phyloP scores from a whole-genome alignment of 768 basidiomycete species.

The Trametes cinnabarina region DNA sequence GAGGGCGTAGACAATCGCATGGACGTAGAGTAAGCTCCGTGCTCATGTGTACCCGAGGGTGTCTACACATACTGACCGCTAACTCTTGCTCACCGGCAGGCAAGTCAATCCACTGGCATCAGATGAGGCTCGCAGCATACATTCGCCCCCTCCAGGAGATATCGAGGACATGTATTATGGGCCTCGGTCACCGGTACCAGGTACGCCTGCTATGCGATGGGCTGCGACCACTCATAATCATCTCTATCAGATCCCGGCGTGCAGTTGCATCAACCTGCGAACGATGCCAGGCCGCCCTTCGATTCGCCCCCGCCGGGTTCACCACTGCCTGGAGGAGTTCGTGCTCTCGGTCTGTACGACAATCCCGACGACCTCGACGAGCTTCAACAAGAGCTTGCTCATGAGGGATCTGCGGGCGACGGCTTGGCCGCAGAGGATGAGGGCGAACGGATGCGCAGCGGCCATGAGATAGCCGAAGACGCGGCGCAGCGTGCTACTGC shows the following conservation, averaged over 20 bases:
- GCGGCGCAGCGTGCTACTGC: background rate
- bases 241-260: background rate
- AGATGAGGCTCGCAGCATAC: background rate
- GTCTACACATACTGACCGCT: too few species aligned
- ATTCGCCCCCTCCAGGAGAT: background rate
- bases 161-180: background rate
- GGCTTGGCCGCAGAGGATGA: too few species aligned
- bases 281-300: background rate
- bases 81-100: background rate
- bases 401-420: too few species aligned
- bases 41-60: too few species aligned
- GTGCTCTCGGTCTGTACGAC: background rate
- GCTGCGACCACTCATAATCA: background rate
- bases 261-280: background rate
- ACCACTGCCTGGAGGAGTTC: background rate
- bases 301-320: background rate
- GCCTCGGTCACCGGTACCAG: background rate
- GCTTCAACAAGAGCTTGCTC: background rate
- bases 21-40: too few species aligned
- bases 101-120: background rate
- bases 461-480: background rate
- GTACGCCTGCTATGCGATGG: background rate
- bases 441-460: too few species aligned
- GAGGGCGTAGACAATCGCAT: background rate
- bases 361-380: background rate